phyloP scores from a whole-genome alignment of 495 filamentous ascomycete species.

The Penicillium tannophilum region DNA sequence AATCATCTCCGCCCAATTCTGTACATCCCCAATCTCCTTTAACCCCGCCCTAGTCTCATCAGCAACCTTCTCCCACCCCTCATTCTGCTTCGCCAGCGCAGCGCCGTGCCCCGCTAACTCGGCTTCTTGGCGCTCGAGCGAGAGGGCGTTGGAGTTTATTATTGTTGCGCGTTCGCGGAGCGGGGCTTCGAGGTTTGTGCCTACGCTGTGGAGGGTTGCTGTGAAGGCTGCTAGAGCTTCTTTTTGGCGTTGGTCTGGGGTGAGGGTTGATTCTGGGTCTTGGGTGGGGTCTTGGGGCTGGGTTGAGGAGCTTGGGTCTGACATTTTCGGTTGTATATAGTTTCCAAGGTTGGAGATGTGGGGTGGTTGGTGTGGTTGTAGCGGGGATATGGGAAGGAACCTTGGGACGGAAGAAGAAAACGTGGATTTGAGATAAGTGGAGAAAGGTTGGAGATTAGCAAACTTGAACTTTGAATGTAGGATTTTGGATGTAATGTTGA shows the following conservation, averaged over 20 bases:
- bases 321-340: neutral
- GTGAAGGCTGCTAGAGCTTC: constrained; percentile 77
- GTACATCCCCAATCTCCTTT: constrained; percentile 93
- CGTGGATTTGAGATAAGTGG: neutral
- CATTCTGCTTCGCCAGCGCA: constrained; percentile 70
- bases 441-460: neutral
- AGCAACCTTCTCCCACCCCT: constrained; percentile 67
- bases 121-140: constrained; percentile 71
- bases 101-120: constrained; percentile 66
- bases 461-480: too few species aligned
- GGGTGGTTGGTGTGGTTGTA: neutral
- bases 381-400: neutral
- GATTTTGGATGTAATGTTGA: too few species aligned
- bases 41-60: constrained; percentile 69
- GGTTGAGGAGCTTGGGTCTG: neutral
- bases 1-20: constrained; percentile 97
- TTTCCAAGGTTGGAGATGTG: neutral
- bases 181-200: constrained; percentile 64
- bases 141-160: constrained; percentile 71
- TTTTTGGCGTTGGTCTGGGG: constrained; percentile 27
- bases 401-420: neutral
- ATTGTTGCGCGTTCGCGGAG: constrained; percentile 72
- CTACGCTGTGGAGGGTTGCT: constrained; percentile 75
- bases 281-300: neutral
- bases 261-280: constrained; percentile 5